Evolutionary conservation across 371 early-diverging fungal genomes (phyloP).

Genomic region (Actinomortierella ambigua): DNA sequence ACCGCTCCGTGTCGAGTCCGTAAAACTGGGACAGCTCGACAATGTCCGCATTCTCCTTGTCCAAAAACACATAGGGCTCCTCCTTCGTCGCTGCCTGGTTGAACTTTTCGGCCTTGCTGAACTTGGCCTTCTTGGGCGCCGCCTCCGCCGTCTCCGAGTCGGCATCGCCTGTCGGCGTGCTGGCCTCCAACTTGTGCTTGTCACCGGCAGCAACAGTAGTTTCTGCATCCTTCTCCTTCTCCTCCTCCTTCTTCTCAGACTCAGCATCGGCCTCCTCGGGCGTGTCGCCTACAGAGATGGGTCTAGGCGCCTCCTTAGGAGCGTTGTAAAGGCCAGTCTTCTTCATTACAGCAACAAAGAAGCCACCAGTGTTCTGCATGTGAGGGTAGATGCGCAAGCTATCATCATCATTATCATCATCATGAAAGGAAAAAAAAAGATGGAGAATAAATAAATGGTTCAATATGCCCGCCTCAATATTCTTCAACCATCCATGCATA

Average conservation of each 20-base stretch:
- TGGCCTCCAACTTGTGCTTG: conserved; percentile 26
- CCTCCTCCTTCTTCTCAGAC: conserved; percentile 5
- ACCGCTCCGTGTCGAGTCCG: conserved; percentile 62
- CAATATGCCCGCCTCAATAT: no score
- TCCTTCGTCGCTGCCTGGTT: conserved; percentile 67
- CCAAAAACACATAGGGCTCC: conserved; percentile 80
- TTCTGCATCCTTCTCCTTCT: conserved; percentile 27
- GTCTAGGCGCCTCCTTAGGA: conserved; percentile 4
- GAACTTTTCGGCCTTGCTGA: conserved; percentile 37
- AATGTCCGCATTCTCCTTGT: conserved; percentile 59
- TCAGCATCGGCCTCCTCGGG: conserved; percentile 16
- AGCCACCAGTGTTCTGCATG: conserved; percentile 98
- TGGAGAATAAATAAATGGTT: conserved; percentile 1
- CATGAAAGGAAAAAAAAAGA: conserved; percentile 11
- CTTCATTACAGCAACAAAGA: conserved; percentile 98
- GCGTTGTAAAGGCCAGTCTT: conserved; percentile 64
- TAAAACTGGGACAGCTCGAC: conserved; percentile 64
- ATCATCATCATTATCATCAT: neutral
- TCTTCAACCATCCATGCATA: no score
- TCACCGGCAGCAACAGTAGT: conserved; percentile 18
- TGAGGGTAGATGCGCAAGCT: conserved; percentile 95
- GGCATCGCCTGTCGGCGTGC: conserved; percentile 8
- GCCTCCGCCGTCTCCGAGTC: conserved; percentile 5
- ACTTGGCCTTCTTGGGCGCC: conserved; percentile 46
- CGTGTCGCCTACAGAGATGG: conserved; percentile 18